A percentile compares a stretch with the other conserved stretches of the same genome.
These are phyloP conservation scores for Trifolium fragiferum DNA, from an alignment of 306 rosid species.

Conservation along the genomic window DNA sequence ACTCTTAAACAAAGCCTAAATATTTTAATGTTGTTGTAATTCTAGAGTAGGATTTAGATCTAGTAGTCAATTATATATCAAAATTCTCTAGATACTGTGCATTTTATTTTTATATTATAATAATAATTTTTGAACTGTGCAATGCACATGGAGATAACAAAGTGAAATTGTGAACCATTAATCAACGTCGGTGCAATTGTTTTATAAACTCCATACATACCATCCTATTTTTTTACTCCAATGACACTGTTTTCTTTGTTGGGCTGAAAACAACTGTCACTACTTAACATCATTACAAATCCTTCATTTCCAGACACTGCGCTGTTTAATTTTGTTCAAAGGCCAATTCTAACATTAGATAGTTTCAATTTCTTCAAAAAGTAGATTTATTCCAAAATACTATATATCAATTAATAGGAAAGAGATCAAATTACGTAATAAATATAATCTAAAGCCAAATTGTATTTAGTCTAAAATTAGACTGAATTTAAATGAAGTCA, in stretches of 20 bases:
- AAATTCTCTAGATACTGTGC: background rate
- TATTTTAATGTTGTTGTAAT: background rate
- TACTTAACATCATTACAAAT: background rate
- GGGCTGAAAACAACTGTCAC: background rate
- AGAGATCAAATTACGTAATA: too few relatives aligned
- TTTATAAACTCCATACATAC: background rate
- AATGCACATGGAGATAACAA: background rate
- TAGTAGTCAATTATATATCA: background rate
- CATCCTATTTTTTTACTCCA: background rate
- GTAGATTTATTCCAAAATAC: background rate
- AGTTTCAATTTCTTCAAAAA: too few relatives aligned
- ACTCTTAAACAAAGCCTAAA: background rate
- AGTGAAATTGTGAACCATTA: background rate
- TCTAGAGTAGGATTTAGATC: background rate
- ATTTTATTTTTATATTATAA: background rate
- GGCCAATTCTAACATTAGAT: too few relatives aligned
- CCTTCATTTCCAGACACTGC: too few relatives aligned
- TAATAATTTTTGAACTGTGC: background rate
- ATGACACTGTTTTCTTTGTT: background rate
- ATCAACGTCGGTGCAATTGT: background rate
- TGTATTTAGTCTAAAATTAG: too few relatives aligned
- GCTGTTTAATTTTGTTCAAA: too few relatives aligned
- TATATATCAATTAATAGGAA: too few relatives aligned
- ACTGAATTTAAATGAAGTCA: too few relatives aligned
- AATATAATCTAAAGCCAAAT: too few relatives aligned